Percentiles rank a stretch among this genome's conserved stretches.
Conservation (phyloP, 306 rosid genomes). For the Senna siamea region DNA sequence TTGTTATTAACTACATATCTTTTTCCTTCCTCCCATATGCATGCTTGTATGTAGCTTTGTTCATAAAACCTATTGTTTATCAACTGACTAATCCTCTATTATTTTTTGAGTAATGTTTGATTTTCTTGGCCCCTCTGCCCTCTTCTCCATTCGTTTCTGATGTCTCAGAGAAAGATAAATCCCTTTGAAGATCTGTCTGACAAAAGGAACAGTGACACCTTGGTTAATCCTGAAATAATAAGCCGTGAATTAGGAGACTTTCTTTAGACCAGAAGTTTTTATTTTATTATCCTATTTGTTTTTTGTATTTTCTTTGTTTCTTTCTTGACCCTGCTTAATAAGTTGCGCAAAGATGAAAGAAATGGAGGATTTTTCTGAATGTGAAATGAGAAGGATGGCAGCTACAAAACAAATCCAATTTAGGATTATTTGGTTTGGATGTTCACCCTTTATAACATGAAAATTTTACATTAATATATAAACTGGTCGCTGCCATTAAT, state of each 20-base stretch:
- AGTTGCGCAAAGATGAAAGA: too few relatives aligned
- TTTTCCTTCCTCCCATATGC: slow-evolving; percentile 10
- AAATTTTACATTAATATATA: neutral
- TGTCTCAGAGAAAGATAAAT: neutral
- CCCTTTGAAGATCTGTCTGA: slow-evolving; percentile 21
- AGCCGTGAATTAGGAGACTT: neutral
- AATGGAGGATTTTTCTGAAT: neutral
- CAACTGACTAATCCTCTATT: slow-evolving; percentile 16
- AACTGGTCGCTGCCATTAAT: neutral
- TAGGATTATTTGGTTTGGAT: neutral
- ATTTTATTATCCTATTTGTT: neutral
- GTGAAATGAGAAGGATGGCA: neutral
- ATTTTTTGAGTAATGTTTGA: slow-evolving; percentile 17
- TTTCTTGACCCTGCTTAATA: too few relatives aligned
- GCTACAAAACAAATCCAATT: neutral
- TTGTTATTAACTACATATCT: slow-evolving; percentile 20
- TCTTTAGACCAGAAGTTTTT: neutral
- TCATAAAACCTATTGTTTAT: slow-evolving; percentile 29
- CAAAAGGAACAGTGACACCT: slow-evolving; percentile 12
- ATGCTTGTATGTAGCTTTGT: slow-evolving; percentile 3
- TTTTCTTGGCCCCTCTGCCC: neutral
- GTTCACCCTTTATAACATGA: neutral
- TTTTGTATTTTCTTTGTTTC: neutral
- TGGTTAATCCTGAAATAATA: slow-evolving; percentile 14
- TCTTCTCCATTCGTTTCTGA: slow-evolving; percentile 9